phyloP scores from a whole-genome alignment of 2,329 filamentous ascomycete genomes.

The Aspergillus persii region DNA sequence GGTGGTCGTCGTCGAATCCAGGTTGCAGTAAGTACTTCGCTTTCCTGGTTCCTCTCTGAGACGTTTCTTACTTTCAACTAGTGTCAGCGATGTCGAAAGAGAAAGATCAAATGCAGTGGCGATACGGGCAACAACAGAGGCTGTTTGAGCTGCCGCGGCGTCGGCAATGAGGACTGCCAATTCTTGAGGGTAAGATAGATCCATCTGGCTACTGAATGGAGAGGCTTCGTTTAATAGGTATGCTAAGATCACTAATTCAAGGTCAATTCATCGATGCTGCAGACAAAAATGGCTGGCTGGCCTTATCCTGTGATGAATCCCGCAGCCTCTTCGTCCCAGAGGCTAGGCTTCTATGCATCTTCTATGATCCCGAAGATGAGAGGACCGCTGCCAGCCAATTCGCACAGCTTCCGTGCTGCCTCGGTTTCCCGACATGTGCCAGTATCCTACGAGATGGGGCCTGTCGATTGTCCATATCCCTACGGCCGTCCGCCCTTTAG shows the following conservation, averaged over 20 bases:
- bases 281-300: conserved; percentile 26
- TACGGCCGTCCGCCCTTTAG: conserved; percentile 24
- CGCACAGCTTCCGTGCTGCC: conserved; percentile 17
- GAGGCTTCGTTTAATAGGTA: neutral
- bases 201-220: neutral
- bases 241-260: conserved; percentile 13
- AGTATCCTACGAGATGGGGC: conserved; percentile 28
- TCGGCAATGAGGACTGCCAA: conserved; percentile 64
- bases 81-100: conserved; percentile 86
- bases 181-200: conserved; percentile 68
- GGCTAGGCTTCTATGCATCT: conserved; percentile 20
- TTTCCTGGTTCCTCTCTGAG: neutral
- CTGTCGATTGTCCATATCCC: conserved; percentile 16
- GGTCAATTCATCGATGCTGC: conserved; percentile 35
- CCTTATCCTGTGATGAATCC: conserved; percentile 26
- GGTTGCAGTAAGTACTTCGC: conserved; percentile 45
- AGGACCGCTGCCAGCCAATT: conserved; percentile 14
- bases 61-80: conserved; percentile 37
- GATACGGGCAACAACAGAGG: conserved; percentile 71
- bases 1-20: conserved; percentile 52
- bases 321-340: conserved; percentile 17
- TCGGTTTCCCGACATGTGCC: conserved; percentile 19
- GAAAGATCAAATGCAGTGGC: conserved; percentile 93
- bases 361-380: conserved; percentile 13
- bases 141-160: conserved; percentile 79